Base-by-base conservation (phyloP, 2,329 filamentous ascomycete species). In the Colletotrichum chlorophyti region DNA sequence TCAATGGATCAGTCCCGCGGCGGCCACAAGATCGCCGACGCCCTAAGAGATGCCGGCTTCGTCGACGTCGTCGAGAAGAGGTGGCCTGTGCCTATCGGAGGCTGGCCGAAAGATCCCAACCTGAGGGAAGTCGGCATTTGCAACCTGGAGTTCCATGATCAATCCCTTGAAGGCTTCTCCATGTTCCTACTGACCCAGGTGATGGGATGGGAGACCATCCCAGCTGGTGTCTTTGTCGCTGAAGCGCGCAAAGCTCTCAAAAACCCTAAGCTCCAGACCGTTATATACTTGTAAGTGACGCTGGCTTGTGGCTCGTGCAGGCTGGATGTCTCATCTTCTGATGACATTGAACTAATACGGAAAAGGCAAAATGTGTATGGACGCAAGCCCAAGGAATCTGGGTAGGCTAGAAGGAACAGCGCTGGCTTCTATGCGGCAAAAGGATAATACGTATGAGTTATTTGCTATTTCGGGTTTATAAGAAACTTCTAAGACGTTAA, bases 121-220 rank as follows among this genome's bases (percentile, higher is more conserved):
- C 51, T 64, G 4, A 67, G 62, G 14, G 62, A 70, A 29, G 63
- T 69, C 35, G 68, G 68, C 3, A n/a, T 2, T 6, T 66, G 53
- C 45, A 67, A 68, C 38, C 46, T 64, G 5, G 31, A 60, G 12
- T 68, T 67, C 24, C 40, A 64, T 7, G 65, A 68, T 7, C 53
- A 64, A 23, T 66, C 65, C n/a, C 43, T 70, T 3, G 69, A 70
- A 14, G 69, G 68, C 0, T 73, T 72, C 45, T 70, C 61, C 3
- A 40, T 68, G 10, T 67, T 67, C 9, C 53, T 69, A 1, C 48
- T 72, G 21, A 68, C 66, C 2, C 63, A 73, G 41, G 47, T 71
- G 6, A 19, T 73, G 41, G 69, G 66, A 0, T 69, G 67, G 69
- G 55, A 60, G 0, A 45, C 48, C n/a, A 65, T 68, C 3, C 64